Evolutionary conservation across 2,329 filamentous ascomycete species (phyloP).

Genomic region (Leptodontidium sp.): DNA sequence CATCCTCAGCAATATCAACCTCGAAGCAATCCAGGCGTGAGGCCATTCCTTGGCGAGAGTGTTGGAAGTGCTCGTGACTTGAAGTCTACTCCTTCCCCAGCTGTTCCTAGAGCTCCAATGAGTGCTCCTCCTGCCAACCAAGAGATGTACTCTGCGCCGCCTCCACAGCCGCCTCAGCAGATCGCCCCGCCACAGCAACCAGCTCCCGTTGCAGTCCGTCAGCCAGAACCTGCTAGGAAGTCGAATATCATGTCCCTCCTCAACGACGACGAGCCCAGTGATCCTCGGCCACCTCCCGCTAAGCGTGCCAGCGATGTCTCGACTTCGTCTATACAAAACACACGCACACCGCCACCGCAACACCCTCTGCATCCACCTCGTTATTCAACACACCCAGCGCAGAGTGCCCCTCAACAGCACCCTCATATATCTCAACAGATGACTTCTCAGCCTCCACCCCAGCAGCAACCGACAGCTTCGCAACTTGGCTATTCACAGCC

Average conservation of each 20-base stretch:
- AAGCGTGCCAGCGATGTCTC: slow-evolving; percentile 43
- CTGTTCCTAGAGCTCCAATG: slow-evolving; percentile 37
- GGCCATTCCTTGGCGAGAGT: slow-evolving; percentile 42
- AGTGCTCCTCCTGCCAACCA: slow-evolving; percentile 41
- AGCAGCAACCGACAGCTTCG: slow-evolving; percentile 49
- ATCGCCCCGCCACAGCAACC: slow-evolving; percentile 30
- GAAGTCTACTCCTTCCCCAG: slow-evolving; percentile 41
- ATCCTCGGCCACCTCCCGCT: slow-evolving; percentile 48
- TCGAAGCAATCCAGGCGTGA: slow-evolving; percentile 36
- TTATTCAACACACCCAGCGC: slow-evolving; percentile 50
- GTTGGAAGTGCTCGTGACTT: slow-evolving; percentile 34
- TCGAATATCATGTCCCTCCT: slow-evolving; percentile 70
- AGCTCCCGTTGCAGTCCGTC: slow-evolving; percentile 51
- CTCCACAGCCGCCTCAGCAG: slow-evolving; percentile 27
- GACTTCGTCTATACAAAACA: slow-evolving; percentile 33
- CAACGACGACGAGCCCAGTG: slow-evolving; percentile 59
- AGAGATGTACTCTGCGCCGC: slow-evolving; percentile 40
- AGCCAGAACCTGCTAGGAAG: slow-evolving; percentile 61
- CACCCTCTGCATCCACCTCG: slow-evolving; percentile 39
- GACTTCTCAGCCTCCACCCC: slow-evolving; percentile 56
- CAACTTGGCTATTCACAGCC: slow-evolving; percentile 57
- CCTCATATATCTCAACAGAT: slow-evolving; percentile 54
- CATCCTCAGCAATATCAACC: slow-evolving; percentile 43
- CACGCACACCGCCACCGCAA: slow-evolving; percentile 45
- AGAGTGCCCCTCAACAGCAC: slow-evolving; percentile 46